Percentiles rank a stretch among this genome's conserved stretches.
These are phyloP conservation scores for Fusarium pseudograminearum DNA, from an alignment of 2,329 filamentous ascomycete species.

Conservation along the genomic window DNA sequence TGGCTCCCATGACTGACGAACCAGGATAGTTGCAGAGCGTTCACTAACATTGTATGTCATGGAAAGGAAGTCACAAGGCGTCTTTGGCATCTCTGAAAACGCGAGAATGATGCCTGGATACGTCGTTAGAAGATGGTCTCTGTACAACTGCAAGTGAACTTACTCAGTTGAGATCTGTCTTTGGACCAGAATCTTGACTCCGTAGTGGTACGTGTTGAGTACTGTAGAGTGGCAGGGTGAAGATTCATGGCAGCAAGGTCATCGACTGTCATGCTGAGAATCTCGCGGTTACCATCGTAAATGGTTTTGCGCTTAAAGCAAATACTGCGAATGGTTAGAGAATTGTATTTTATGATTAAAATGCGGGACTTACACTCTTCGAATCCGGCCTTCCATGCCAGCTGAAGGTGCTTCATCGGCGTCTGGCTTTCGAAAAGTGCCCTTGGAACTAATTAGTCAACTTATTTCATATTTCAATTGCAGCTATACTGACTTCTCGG, in stretches of 20 bases:
- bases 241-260: conserved; percentile 54
- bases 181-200: conserved; percentile 57
- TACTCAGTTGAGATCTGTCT: conserved; percentile 53
- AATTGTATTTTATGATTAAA: background rate
- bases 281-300: conserved; percentile 51
- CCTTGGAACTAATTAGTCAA: conserved; percentile 32
- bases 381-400: conserved; percentile 53
- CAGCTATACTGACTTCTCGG: conserved; percentile 42
- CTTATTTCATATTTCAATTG: too few relatives aligned
- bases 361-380: conserved; percentile 50
- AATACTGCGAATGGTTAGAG: conserved; percentile 44
- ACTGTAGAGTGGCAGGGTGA: conserved; percentile 56
- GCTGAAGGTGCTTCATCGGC: conserved; percentile 38
- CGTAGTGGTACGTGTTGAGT: conserved; percentile 54
- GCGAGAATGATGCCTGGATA: conserved; percentile 57
- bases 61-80: conserved; percentile 61
- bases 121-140: conserved; percentile 5
- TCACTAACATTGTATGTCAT: conserved; percentile 58
- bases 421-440: conserved; percentile 42
- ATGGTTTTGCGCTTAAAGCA: conserved; percentile 53
- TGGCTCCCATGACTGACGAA: conserved; percentile 59
- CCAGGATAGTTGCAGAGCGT: conserved; percentile 56
- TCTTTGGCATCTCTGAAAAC: conserved; percentile 59
- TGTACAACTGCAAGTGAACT: background rate
- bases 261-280: conserved; percentile 52